These are phyloP conservation scores for Pseudohalonectria lignicola DNA, from an alignment of 2,329 filamentous ascomycete genomes.

Conservation along the genomic window DNA sequence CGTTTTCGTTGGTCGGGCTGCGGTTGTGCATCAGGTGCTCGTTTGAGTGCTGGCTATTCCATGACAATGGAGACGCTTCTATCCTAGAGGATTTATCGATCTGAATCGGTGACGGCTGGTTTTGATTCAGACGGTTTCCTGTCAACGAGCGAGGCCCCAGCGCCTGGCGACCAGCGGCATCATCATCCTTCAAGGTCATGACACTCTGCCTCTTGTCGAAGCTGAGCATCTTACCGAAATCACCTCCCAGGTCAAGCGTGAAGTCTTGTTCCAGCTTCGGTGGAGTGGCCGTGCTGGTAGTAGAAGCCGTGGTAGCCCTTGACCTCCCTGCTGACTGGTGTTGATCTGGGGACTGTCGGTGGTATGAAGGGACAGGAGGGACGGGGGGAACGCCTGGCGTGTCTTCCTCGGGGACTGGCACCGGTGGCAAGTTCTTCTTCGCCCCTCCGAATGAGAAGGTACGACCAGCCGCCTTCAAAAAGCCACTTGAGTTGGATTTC, in stretches of 20 bases:
- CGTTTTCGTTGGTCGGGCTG: slow-evolving; percentile 18
- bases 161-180: slow-evolving; percentile 20
- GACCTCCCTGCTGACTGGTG: slow-evolving; percentile 28
- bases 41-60: slow-evolving; percentile 38
- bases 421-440: slow-evolving; percentile 33
- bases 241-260: slow-evolving; percentile 42
- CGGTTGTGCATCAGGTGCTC: slow-evolving; percentile 38
- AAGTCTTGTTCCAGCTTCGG: slow-evolving; percentile 34
- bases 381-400: slow-evolving; percentile 23
- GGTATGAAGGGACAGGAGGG: too few species aligned
- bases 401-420: slow-evolving; percentile 23
- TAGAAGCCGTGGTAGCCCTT: slow-evolving; percentile 42
- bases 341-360: slow-evolving; percentile 28
- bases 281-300: slow-evolving; percentile 40
- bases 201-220: slow-evolving; percentile 44
- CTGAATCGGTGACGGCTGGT: slow-evolving; percentile 34
- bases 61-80: slow-evolving; percentile 37
- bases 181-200: slow-evolving; percentile 31
- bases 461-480: slow-evolving; percentile 43
- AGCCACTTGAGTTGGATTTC: slow-evolving; percentile 34
- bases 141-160: slow-evolving; percentile 31
- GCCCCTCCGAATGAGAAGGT: slow-evolving; percentile 49
- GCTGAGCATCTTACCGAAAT: slow-evolving; percentile 46
- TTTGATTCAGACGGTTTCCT: slow-evolving; percentile 30
- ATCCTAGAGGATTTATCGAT: slow-evolving; percentile 32